Conservation (phyloP, 1,139 yeast genomes). For the Yamadazyma mexicana region DNA sequence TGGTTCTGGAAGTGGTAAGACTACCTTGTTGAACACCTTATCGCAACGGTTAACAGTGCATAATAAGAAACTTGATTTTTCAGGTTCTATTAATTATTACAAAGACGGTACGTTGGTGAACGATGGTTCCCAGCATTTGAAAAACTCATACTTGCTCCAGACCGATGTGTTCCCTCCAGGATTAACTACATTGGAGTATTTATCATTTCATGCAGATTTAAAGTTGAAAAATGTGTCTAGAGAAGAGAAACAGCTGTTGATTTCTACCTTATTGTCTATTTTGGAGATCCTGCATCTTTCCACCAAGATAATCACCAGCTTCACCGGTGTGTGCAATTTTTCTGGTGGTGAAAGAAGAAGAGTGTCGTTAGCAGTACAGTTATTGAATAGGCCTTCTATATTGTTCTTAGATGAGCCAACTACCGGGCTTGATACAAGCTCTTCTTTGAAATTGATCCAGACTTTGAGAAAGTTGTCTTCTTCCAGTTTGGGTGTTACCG, state of each 20-base stretch:
- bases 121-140: slow-evolving; percentile 20
- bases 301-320: slow-evolving; percentile 49
- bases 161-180: slow-evolving; percentile 74
- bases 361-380: slow-evolving; percentile 74
- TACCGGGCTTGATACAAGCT: slow-evolving; percentile 81
- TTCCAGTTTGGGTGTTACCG: slow-evolving; percentile 61
- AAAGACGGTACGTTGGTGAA: slow-evolving; percentile 5
- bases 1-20: slow-evolving; percentile 87
- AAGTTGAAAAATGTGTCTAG: slow-evolving; percentile 46
- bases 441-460: slow-evolving; percentile 66
- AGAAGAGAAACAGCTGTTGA: slow-evolving; percentile 46
- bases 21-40: slow-evolving; percentile 71
- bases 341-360: slow-evolving; percentile 89
- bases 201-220: slow-evolving; percentile 68
- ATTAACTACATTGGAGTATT: slow-evolving; percentile 69
- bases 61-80: slow-evolving; percentile 31
- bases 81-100: slow-evolving; percentile 22
- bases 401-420: slow-evolving; percentile 87
- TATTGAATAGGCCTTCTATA: slow-evolving; percentile 73
- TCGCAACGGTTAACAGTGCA: slow-evolving; percentile 55
- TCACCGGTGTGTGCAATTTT: slow-evolving; percentile 20
- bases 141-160: slow-evolving; percentile 74
- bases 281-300: slow-evolving; percentile 64
- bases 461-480: slow-evolving; percentile 51
- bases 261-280: slow-evolving; percentile 58